Evolutionary conservation across 2,329 filamentous ascomycete species (phyloP).

Genomic region (Aspergillus viridinutans): DNA sequence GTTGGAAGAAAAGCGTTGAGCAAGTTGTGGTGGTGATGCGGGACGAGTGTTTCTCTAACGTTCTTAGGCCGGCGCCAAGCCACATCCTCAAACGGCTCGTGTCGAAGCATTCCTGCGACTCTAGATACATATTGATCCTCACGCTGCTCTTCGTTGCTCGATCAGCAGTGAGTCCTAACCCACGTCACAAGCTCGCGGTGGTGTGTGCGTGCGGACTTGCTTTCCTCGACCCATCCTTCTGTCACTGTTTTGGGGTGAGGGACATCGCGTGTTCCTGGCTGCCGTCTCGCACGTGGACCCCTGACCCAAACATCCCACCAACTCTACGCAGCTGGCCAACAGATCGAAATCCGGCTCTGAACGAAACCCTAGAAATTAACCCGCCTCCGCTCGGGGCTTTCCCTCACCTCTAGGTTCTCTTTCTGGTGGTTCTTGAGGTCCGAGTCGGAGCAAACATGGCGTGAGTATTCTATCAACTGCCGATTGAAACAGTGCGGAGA

Average conservation of each 20-base stretch:
- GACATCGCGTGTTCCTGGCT: conserved; percentile 6
- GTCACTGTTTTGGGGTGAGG: background rate
- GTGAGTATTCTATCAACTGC: conserved; percentile 33
- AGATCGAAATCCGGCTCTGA: conserved; percentile 6
- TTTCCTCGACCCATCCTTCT: conserved; percentile 1
- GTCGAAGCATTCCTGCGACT: conserved; percentile 7
- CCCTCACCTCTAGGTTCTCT: conserved; percentile 10
- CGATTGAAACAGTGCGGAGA: conserved; percentile 9
- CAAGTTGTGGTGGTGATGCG: background rate
- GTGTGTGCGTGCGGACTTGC: background rate
- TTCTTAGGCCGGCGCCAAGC: conserved; percentile 14
- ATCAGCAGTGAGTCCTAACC: background rate
- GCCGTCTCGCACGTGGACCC: conserved; percentile 23
- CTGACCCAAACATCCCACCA: conserved; percentile 22
- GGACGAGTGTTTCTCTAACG: conserved; percentile 5
- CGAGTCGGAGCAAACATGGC: conserved; percentile 40
- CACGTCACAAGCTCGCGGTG: background rate
- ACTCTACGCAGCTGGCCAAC: conserved; percentile 5
- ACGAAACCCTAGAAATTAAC: conserved; percentile 5
- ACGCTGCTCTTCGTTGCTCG: background rate
- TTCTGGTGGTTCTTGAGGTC: conserved; percentile 2
- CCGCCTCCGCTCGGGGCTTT: conserved; percentile 24
- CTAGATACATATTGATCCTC: background rate
- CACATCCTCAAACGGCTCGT: conserved; percentile 10
- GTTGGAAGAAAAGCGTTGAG: background rate